phyloP scores from a whole-genome alignment of 257 asterid species.

The Coffea eugenioides region DNA sequence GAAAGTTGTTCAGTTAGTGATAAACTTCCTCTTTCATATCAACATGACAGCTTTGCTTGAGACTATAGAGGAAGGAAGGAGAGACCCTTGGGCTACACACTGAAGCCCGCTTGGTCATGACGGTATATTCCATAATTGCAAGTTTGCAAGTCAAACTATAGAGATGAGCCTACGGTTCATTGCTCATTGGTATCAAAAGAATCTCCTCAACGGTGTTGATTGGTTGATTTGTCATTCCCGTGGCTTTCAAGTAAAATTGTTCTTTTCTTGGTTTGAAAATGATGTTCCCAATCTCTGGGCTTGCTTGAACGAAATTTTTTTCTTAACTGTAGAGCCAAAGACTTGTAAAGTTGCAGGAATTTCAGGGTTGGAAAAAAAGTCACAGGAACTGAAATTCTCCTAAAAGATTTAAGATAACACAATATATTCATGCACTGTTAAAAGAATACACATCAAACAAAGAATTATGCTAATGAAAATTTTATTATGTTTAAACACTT shows the following conservation, averaged over 20 bases:
- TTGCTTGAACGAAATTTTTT: too few species aligned
- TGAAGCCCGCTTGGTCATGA: conserved; percentile 24
- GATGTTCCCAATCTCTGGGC: neutral
- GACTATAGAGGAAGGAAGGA: neutral
- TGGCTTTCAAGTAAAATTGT: conserved; percentile 1
- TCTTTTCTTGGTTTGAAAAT: neutral
- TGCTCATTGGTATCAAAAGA: conserved; percentile 26
- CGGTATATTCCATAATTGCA: conserved; percentile 18
- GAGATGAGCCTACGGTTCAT: conserved; percentile 14
- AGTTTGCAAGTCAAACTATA: conserved; percentile 38
- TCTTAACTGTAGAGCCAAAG: neutral
- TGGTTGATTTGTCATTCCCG: conserved; percentile 32
- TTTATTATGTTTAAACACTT: too few species aligned
- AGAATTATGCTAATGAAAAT: too few species aligned
- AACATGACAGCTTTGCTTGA: neutral
- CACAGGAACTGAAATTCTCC: neutral
- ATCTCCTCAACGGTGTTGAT: conserved; percentile 32
- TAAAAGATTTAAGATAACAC: too few species aligned
- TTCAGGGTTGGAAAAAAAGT: neutral
- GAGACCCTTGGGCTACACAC: conserved; percentile 5
- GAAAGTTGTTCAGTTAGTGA: neutral
- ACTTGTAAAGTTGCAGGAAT: neutral
- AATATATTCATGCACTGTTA: neutral
- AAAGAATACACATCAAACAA: neutral
- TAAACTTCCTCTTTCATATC: neutral